These are phyloP conservation scores for Cytospora schulzeri DNA, from an alignment of 2,329 filamentous ascomycete genomes.

Conservation along the genomic window DNA sequence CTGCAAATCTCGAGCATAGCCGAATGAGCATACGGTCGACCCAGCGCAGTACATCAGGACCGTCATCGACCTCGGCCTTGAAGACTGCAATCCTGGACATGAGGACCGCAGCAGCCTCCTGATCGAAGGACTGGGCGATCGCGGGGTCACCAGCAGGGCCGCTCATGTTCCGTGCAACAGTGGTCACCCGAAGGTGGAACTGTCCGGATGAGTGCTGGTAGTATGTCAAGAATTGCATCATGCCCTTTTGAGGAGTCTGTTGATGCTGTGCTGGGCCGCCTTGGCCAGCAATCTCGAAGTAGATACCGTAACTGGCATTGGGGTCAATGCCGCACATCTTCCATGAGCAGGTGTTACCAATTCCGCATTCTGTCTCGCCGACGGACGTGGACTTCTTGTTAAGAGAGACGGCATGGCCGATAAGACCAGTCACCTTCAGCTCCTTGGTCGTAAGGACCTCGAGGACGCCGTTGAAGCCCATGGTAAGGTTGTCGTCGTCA, in stretches of 20 bases:
- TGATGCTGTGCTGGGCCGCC: constrained; percentile 83
- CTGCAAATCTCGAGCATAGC: constrained; percentile 92
- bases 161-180: constrained; percentile 86
- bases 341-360: constrained; percentile 98
- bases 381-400: constrained; percentile 99
- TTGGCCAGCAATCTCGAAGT: constrained; percentile 96
- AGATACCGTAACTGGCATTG: constrained; percentile 88
- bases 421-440: constrained; percentile 94
- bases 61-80: constrained; percentile 97
- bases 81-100: constrained; percentile 99
- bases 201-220: constrained; percentile 97
- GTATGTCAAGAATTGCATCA: constrained; percentile 98
- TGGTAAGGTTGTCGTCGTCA: constrained; percentile 87
- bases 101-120: constrained; percentile 93
- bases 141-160: constrained; percentile 92
- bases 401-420: constrained; percentile 92
- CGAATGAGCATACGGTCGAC: constrained; percentile 98
- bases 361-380: constrained; percentile 96
- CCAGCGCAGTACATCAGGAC: constrained; percentile 97
- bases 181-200: constrained; percentile 94
- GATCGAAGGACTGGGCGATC: constrained; percentile 95
- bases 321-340: constrained; percentile 99
- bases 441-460: constrained; percentile 98
- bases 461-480: constrained; percentile 97
- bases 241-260: constrained; percentile 84